Evolutionary conservation across 805 yeast genomes (phyloP).

Genomic region (Ascoidea rubescens): DNA sequence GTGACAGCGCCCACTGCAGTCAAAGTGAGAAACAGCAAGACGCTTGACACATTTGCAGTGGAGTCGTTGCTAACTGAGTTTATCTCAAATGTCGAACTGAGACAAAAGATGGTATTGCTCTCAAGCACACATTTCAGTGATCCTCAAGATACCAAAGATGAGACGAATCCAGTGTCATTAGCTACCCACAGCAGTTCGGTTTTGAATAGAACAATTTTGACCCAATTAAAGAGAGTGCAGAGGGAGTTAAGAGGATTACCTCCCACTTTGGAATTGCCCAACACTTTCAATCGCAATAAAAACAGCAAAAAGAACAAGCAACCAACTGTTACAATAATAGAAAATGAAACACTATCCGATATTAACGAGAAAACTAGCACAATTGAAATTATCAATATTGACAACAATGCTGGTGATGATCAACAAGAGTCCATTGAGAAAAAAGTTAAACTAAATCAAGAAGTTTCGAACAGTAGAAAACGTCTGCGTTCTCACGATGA

Average conservation of each 20-base stretch:
- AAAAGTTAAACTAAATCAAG: too few species aligned
- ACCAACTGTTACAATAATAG: too few species aligned
- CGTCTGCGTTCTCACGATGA: not conserved
- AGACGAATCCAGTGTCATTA: not conserved
- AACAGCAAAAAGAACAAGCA: too few species aligned
- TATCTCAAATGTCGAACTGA: not conserved
- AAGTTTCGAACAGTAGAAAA: not conserved
- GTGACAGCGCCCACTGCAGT: not conserved
- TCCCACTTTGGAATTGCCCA: conserved; percentile 25
- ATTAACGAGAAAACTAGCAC: not conserved
- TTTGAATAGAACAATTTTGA: conserved; percentile 25
- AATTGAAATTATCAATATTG: not conserved
- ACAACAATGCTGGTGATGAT: too few species aligned
- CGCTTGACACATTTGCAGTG: not conserved
- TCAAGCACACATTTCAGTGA: not conserved
- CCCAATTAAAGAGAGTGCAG: conserved; percentile 62
- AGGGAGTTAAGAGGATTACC: conserved; percentile 74
- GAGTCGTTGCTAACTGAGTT: not conserved
- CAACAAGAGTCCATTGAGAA: not conserved
- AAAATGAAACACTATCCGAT: too few species aligned
- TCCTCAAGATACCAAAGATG: not conserved
- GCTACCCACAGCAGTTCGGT: conserved; percentile 17
- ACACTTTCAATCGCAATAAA: too few species aligned
- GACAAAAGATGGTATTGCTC: not conserved
- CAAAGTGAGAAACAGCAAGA: too few species aligned